These are phyloP conservation scores for Alternaria triticimaculans DNA, from an alignment of 2,329 filamentous ascomycete species.

Conservation along the genomic window DNA sequence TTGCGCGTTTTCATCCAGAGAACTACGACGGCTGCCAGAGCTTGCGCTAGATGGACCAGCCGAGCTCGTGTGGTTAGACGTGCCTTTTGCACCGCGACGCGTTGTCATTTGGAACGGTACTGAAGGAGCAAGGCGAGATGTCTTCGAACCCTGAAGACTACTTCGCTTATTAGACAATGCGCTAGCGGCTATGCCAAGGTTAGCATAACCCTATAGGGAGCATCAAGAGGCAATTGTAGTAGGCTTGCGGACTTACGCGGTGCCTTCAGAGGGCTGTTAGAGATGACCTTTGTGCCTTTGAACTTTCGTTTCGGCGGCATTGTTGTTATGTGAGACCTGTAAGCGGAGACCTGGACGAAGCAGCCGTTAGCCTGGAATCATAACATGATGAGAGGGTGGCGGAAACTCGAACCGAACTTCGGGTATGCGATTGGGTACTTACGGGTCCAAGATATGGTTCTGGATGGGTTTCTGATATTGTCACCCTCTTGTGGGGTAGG, in stretches of 20 bases:
- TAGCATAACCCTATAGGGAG: constrained; percentile 35
- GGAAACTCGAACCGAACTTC: neutral
- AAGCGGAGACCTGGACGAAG: constrained; percentile 8
- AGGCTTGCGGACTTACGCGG: constrained; percentile 27
- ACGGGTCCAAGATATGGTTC: constrained; percentile 8
- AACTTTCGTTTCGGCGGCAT: constrained; percentile 46
- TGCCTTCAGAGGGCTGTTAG: constrained; percentile 22
- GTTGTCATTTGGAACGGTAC: constrained; percentile 59
- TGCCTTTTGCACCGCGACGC: constrained; percentile 50
- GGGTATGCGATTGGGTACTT: constrained; percentile 7
- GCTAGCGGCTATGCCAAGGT: constrained; percentile 48
- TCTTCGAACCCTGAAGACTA: constrained; percentile 40
- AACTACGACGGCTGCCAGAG: constrained; percentile 50
- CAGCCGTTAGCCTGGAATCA: constrained; percentile 27
- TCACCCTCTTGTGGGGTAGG: neutral
- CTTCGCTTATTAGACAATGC: constrained; percentile 47
- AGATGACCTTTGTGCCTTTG: constrained; percentile 28
- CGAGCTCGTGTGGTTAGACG: constrained; percentile 45
- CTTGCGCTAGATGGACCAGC: constrained; percentile 44
- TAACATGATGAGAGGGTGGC: neutral
- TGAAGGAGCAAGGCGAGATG: constrained; percentile 54
- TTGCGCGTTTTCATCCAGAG: constrained; percentile 43
- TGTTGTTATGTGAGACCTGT: constrained; percentile 19
- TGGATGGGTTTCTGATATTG: neutral
- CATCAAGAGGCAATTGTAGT: constrained; percentile 17